Percentiles rank a stretch among this genome's conserved stretches.
Conservation (phyloP, 225 moss, liverwort and hornwort species). For the Climacium dendroides region DNA sequence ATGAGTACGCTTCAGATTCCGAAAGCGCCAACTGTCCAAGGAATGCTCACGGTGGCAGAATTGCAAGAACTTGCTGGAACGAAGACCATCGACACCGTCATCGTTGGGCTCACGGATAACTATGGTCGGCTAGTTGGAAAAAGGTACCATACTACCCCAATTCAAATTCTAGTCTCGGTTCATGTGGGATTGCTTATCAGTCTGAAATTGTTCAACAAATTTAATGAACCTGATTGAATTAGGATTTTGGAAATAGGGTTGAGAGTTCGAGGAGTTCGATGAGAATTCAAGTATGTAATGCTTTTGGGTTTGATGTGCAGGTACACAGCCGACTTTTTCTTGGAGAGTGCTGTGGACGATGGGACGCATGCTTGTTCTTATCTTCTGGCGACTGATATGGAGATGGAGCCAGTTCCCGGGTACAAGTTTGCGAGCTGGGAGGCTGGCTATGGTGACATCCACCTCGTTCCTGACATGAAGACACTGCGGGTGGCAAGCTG, state of each 20-base stretch:
- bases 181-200: not conserved
- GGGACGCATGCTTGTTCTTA: slow-evolving; percentile 96
- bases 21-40: slow-evolving; percentile 10
- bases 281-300: not conserved
- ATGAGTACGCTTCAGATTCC: slow-evolving; percentile 3
- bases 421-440: slow-evolving; percentile 96
- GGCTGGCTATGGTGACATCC: slow-evolving; percentile 93
- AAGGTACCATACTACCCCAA: slow-evolving; percentile 6
- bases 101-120: slow-evolving; percentile 89
- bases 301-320: slow-evolving; percentile 1
- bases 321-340: slow-evolving; percentile 67
- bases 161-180: not conserved
- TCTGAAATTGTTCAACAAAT: not conserved
- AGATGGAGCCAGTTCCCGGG: slow-evolving; percentile 94
- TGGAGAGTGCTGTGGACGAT: slow-evolving; percentile 80
- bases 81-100: slow-evolving; percentile 54
- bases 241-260: not conserved
- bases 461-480: slow-evolving; percentile 79
- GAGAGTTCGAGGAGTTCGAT: not conserved
- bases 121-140: slow-evolving; percentile 92
- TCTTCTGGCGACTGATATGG: slow-evolving; percentile 89
- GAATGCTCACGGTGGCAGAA: slow-evolving; percentile 56
- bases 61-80: slow-evolving; percentile 28
- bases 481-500: slow-evolving; percentile 84
- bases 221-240: not conserved